These are phyloP conservation scores for Sphaerosporella brunnea DNA, from an alignment of 495 filamentous ascomycete species.

Conservation along the genomic window DNA sequence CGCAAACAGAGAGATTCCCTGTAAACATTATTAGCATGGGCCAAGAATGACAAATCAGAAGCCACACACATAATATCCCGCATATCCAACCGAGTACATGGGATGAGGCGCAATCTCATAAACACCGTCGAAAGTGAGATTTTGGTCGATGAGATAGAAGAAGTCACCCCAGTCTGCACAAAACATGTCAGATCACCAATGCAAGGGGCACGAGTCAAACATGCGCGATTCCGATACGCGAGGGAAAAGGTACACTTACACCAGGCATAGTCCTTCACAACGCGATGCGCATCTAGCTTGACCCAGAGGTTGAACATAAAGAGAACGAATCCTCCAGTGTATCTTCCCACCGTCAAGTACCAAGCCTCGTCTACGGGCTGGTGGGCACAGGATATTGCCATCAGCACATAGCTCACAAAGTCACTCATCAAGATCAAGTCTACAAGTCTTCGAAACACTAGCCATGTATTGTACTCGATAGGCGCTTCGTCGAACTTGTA, in stretches of 20 bases:
- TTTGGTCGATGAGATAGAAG: conserved; percentile 95
- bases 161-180: conserved; percentile 86
- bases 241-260: conserved; percentile 28
- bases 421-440: conserved; percentile 97
- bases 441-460: conserved; percentile 83
- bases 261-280: conserved; percentile 99
- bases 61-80: conserved; percentile 56
- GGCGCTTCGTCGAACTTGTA: conserved; percentile 87
- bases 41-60: conserved; percentile 5
- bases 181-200: no score
- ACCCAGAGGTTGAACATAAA: conserved; percentile 97
- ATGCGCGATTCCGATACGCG: neutral
- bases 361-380: conserved; percentile 53
- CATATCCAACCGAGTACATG: conserved; percentile 98
- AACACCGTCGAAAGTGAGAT: conserved; percentile 93
- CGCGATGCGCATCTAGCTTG: conserved; percentile 88
- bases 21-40: no score
- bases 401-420: conserved; percentile 88
- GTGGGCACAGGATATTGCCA: conserved; percentile 74
- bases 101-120: conserved; percentile 99
- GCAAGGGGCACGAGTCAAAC: neutral
- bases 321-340: conserved; percentile 61
- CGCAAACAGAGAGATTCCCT: conserved; percentile 90
- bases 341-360: conserved; percentile 51
- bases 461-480: conserved; percentile 97